These are phyloP conservation scores for Bombardia bombarda DNA, from an alignment of 495 filamentous ascomycete genomes.

Conservation along the genomic window DNA sequence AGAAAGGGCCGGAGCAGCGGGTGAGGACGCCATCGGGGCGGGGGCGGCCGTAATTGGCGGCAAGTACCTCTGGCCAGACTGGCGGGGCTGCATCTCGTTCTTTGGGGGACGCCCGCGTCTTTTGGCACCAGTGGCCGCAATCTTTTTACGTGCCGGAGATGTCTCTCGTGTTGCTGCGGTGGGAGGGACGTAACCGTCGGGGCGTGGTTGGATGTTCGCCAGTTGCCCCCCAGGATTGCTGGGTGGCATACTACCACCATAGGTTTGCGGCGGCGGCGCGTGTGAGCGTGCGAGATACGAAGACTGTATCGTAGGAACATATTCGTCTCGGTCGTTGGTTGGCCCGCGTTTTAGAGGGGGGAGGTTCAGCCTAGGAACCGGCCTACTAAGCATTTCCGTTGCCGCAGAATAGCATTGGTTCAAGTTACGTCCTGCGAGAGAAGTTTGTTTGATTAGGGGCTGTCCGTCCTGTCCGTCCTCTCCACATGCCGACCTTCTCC, in stretches of 20 bases:
- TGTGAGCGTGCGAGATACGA: too few species aligned
- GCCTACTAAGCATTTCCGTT: conserved; percentile 34
- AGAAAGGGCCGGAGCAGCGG: too few species aligned
- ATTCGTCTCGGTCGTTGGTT: conserved; percentile 32
- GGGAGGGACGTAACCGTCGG: conserved; percentile 28
- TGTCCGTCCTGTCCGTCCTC: background rate
- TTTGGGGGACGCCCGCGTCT: conserved; percentile 25
- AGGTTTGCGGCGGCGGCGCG: conserved; percentile 15
- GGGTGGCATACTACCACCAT: conserved; percentile 7
- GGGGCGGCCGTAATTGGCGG: too few species aligned
- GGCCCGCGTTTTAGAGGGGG: conserved; percentile 37
- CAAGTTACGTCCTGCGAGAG: conserved; percentile 38
- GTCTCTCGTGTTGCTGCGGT: conserved; percentile 15
- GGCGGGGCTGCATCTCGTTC: conserved; percentile 9
- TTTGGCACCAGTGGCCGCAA: conserved; percentile 9
- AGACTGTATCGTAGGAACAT: conserved; percentile 33
- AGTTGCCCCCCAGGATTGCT: conserved; percentile 18
- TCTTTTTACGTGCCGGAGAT: too few species aligned
- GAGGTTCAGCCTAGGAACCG: conserved; percentile 27
- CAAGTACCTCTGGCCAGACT: too few species aligned
- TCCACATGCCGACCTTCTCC: background rate
- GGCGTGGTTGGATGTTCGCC: conserved; percentile 24
- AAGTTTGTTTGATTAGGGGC: conserved; percentile 14
- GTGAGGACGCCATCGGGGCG: too few species aligned
- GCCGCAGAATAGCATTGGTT: conserved; percentile 36